Evolutionary conservation across 139 green algal genomes (phyloP).

Genomic region (Medakamo hakoo): DNA sequence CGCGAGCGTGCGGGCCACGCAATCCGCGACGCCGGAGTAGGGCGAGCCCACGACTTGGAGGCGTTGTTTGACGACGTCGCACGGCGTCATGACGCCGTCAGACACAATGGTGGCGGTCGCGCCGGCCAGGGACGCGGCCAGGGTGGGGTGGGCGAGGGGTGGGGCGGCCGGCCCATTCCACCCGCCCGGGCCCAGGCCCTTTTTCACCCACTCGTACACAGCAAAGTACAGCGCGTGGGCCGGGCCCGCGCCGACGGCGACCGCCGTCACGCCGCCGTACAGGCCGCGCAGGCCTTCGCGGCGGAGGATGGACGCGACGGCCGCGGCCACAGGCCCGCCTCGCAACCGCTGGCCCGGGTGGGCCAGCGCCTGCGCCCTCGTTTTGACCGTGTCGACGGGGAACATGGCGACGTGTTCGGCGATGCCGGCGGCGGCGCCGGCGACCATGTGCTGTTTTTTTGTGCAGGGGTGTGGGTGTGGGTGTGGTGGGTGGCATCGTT

Average conservation of each 20-base stretch:
- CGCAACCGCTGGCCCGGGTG: slow-evolving; percentile 62
- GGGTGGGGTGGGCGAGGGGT: not conserved
- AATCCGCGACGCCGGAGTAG: slow-evolving; percentile 47
- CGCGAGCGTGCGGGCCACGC: slow-evolving; percentile 28
- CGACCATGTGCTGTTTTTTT: slow-evolving; percentile 82
- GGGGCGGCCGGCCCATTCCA: too few relatives aligned
- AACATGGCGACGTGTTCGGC: slow-evolving; percentile 93
- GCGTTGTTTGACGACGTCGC: slow-evolving; percentile 82
- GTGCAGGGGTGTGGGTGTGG: not conserved
- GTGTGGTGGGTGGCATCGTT: not conserved
- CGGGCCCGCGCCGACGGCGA: slow-evolving; percentile 57
- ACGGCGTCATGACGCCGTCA: slow-evolving; percentile 73
- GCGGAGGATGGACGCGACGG: slow-evolving; percentile 39
- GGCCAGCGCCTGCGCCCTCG: slow-evolving; percentile 82
- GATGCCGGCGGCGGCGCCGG: slow-evolving; percentile 73
- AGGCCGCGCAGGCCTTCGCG: slow-evolving; percentile 56
- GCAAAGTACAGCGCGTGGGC: slow-evolving; percentile 93
- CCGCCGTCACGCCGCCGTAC: slow-evolving; percentile 60
- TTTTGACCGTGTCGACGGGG: slow-evolving; percentile 94
- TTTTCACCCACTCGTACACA: slow-evolving; percentile 77
- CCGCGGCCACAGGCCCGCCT: slow-evolving; percentile 20
- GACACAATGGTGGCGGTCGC: slow-evolving; percentile 67
- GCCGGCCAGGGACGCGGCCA: slow-evolving; percentile 33
- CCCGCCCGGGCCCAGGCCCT: slow-evolving; percentile 38
- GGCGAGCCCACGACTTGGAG: slow-evolving; percentile 53